A percentile compares a stretch with the other conserved stretches of the same genome.
These are phyloP conservation scores for Achaetomium macrosporum DNA, from an alignment of 2,329 filamentous ascomycete genomes.

Conservation along the genomic window DNA sequence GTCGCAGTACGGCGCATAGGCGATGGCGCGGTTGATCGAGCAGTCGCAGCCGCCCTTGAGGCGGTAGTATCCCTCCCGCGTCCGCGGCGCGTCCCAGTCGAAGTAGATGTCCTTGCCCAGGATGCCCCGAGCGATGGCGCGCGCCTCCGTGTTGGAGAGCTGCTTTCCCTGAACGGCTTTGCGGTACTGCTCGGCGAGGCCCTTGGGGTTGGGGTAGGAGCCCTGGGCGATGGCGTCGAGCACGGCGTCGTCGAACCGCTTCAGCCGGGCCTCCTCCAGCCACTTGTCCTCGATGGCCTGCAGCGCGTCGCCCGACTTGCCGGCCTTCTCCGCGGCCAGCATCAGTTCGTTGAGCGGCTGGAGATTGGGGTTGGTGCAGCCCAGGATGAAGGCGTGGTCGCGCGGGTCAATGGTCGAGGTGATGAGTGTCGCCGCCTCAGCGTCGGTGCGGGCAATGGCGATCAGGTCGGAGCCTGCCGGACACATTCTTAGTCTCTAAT, in stretches of 20 bases:
- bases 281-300: conserved; percentile 91
- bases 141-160: conserved; percentile 64
- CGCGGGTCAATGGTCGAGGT: conserved; percentile 93
- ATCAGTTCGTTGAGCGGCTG: conserved; percentile 87
- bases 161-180: conserved; percentile 69
- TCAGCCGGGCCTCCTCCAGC: conserved; percentile 70
- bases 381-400: conserved; percentile 90
- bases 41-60: conserved; percentile 88
- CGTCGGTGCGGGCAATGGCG: conserved; percentile 89
- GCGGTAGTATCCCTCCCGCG: conserved; percentile 91
- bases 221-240: conserved; percentile 70
- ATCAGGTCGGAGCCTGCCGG: conserved; percentile 69
- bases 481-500: not conserved
- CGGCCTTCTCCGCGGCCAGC: conserved; percentile 73
- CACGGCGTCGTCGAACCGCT: conserved; percentile 88
- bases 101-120: conserved; percentile 80
- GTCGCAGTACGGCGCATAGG: conserved; percentile 89
- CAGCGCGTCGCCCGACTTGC: conserved; percentile 73
- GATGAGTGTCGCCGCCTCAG: conserved; percentile 95
- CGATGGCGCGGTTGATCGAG: conserved; percentile 82
- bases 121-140: conserved; percentile 69
- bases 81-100: conserved; percentile 91
- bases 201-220: conserved; percentile 61
- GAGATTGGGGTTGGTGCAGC: conserved; percentile 77
- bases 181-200: conserved; percentile 61